These are phyloP conservation scores for Mortierella sp. DNA, from an alignment of 371 early-diverging fungal genomes.

Conservation along the genomic window DNA sequence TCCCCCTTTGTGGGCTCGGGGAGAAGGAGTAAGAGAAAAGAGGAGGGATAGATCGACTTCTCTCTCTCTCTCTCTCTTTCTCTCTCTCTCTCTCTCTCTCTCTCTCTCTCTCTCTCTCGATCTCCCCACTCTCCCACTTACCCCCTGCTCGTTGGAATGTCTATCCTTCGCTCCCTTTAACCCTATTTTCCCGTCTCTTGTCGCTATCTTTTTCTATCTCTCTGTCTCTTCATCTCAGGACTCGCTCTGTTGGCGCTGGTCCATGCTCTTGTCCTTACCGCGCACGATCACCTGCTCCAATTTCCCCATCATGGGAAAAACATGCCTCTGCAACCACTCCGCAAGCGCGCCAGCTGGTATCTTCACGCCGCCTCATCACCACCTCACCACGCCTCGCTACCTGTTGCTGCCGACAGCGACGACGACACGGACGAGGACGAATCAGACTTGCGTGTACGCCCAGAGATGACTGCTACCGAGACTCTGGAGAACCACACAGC, in stretches of 20 bases:
- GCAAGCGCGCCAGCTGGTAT: slow-evolving; percentile 42
- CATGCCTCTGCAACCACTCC: slow-evolving; percentile 38
- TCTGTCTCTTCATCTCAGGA: slow-evolving; percentile 7
- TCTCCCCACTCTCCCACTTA: too few species aligned
- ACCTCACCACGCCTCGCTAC: not conserved
- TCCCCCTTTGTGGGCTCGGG: too few species aligned
- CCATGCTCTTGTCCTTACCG: slow-evolving; percentile 38
- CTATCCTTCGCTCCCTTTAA: too few species aligned
- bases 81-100: too few species aligned
- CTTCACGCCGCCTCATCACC: slow-evolving; percentile 9
- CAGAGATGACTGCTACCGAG: slow-evolving; percentile 28
- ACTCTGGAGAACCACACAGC: slow-evolving; percentile 24
- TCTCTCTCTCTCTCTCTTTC: too few species aligned
- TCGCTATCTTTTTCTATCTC: not conserved
- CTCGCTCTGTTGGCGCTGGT: slow-evolving; percentile 28
- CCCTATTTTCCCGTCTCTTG: too few species aligned
- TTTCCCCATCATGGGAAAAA: slow-evolving; percentile 40
- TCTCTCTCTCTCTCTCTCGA: too few species aligned
- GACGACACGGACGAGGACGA: slow-evolving; percentile 50
- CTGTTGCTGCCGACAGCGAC: slow-evolving; percentile 32
- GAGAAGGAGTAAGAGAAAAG: too few species aligned
- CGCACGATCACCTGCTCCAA: slow-evolving; percentile 41
- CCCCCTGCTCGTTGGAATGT: too few species aligned
- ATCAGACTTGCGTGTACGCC: slow-evolving; percentile 14
- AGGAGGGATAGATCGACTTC: too few species aligned